phyloP scores from a whole-genome alignment of 495 filamentous ascomycete genomes.

The Recurvomyces mirabilis region DNA sequence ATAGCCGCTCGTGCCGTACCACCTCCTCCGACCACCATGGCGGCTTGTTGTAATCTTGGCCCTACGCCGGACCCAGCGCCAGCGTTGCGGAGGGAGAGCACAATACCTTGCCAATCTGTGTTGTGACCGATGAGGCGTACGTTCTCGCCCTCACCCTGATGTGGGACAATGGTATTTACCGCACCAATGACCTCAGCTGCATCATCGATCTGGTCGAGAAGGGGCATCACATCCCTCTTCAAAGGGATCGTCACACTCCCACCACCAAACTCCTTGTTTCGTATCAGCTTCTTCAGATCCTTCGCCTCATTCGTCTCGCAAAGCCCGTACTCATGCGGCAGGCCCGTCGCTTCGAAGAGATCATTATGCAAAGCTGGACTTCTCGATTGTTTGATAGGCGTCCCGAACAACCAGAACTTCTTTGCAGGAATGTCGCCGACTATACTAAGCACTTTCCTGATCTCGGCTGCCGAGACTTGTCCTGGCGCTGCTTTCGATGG shows the following conservation, averaged over 20 bases:
- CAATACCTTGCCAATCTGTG: conserved; percentile 95
- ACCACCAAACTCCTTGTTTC: conserved; percentile 68
- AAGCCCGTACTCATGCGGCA: conserved; percentile 78
- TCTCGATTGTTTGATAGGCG: conserved; percentile 64
- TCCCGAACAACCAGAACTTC: conserved; percentile 79
- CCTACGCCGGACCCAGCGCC: conserved; percentile 38
- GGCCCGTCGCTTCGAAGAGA: conserved; percentile 63
- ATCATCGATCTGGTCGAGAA: conserved; percentile 66
- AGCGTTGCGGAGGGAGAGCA: conserved; percentile 61
- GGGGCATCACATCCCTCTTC: conserved; percentile 75
- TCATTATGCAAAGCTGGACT: conserved; percentile 85
- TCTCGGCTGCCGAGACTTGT: conserved; percentile 84
- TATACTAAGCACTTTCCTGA: conserved; percentile 61
- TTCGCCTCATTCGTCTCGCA: conserved; percentile 61
- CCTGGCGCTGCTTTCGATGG: conserved; percentile 91
- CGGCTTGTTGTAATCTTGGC: conserved; percentile 33
- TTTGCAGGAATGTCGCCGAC: conserved; percentile 69
- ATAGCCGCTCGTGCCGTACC: conserved; percentile 88
- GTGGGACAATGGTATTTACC: conserved; percentile 82
- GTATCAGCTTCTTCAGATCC: conserved; percentile 58
- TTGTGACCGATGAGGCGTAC: conserved; percentile 56
- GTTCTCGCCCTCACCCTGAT: conserved; percentile 32
- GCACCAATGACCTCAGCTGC: conserved; percentile 80
- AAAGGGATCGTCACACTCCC: conserved; percentile 92
- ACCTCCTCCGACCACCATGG: conserved; percentile 75